Evolutionary conservation across 768 basidiomycete species (phyloP), one percentile per base, ranked within the genome.

Genomic region (Cyathus striatus): DNA sequence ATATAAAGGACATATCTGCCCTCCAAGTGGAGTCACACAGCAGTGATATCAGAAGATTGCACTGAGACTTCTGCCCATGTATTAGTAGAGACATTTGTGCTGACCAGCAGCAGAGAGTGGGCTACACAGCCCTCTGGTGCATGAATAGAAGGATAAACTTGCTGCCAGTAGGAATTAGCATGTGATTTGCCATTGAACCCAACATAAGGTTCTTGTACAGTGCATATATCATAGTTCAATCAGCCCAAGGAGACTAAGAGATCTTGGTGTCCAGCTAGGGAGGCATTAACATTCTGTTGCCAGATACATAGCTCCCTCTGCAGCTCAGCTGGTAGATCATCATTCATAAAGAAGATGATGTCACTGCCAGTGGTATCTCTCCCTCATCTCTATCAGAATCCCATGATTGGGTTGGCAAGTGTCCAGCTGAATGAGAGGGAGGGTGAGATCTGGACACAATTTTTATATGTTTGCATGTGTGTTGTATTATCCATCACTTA

Each of bases 201-300:
- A 2, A 64, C 45, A 43, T 60, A 53, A 1, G 68, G 70, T 57
- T 73, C 71, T 49, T 74, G 70, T 7, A 72, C 13, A 1, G 54
- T 44, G 0, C 68, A 25, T 0, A 74, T 53, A 47, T 73, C 62
- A 35, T 46, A 61, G 4, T 59, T 10, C 14, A 10, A 13, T 40
- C 42, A 18, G 13, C 23, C 14, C 23, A n/a, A 9, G 9, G 39
- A 7, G 3, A 25, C 14, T 22, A 40, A 13, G 9, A 40, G 14
- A 2, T 18, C 39, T 10, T 22, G 39, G 21, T 40, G 39, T 21
- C n/a, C 39, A 22, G 9, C 23, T 24, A 40, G 23, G 20, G 39
- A 40, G 14, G 14, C 5, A 3, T 22, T 16, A 12, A 40, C 14
- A 23, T 40, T 40, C 18, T 40, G 39, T 25, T 40, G 39, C 30